Base-by-base conservation (phyloP, 176 grass and related monocot genomes). In the Tillandsia fasciculata region DNA sequence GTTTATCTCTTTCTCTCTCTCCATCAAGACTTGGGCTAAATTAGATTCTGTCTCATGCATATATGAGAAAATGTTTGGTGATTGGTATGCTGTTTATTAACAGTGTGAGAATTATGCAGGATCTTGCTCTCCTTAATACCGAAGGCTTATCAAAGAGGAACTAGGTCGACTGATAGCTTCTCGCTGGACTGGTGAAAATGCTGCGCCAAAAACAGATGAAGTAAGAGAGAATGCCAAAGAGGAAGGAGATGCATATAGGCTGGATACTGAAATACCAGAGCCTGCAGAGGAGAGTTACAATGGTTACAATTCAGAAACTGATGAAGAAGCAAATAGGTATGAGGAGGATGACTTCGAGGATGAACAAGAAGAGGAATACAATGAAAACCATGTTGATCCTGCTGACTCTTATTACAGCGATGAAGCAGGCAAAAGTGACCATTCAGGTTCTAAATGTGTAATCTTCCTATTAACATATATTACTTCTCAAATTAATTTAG, bases 141-240 rank as follows among this genome's bases (percentile, higher is more conserved):
- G 87, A 87, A 63, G 86, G 74, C 50, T 89, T 99, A 72, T 99
- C 94, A 54, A 90, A 78, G 94, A 86, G 81, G 94, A 99, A 52
- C 78, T 99, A 27, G 94, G 94, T 79, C 84, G 89, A 26, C 73
- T 90, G 13, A 87, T 99, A 69, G 94, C 94, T 76, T 99, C 94
- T 70, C 84, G 94, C 56, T 99, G 94, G 94, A 99, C 94, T 52
- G 84, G 84, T 54, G 84, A 91, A 80, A 9, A 15, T 24, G 10
- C 22, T 69, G 29, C 66, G 49, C 11, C 47, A 57, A 78, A 77
- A 52, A 78, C 73, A 68, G 68, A 83, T 69, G 88, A 91, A 27
- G 67, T 70, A 52, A 72, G 52, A 28, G 71, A 79, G 68, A 79
- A 69, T 8, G 50, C 85, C 68, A 83, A 82, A 69, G 84, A 82